phyloP scores from a whole-genome alignment of 2,329 filamentous ascomycete genomes.

The Clarireedia paspali region DNA sequence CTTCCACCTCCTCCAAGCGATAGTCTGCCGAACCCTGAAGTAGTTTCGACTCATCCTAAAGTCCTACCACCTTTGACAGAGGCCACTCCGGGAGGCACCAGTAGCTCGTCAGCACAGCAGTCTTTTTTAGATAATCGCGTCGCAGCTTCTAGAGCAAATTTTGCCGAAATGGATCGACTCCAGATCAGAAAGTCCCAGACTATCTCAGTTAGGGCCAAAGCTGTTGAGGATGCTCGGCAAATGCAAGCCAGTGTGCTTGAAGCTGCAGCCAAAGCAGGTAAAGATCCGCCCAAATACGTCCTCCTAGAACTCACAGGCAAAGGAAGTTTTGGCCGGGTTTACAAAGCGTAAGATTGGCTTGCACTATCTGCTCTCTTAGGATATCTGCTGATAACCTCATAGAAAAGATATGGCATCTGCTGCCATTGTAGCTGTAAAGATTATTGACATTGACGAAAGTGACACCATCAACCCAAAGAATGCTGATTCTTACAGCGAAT shows the following conservation, averaged over 20 bases:
- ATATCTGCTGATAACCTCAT: neutral
- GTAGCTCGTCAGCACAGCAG: neutral
- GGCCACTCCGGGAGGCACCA: neutral
- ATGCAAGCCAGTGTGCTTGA: constrained; percentile 60
- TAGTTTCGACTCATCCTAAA: too few relatives aligned
- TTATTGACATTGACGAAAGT: constrained; percentile 74
- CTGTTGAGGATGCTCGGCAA: constrained; percentile 59
- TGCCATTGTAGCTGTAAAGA: constrained; percentile 66
- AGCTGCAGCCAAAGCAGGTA: constrained; percentile 50
- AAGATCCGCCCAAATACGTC: constrained; percentile 57
- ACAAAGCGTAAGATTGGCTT: constrained; percentile 43
- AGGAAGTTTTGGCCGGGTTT: constrained; percentile 66
- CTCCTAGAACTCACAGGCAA: constrained; percentile 69
- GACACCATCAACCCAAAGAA: constrained; percentile 60
- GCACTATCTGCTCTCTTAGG: neutral
- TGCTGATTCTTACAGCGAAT: constrained; percentile 61
- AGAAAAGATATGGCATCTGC: constrained; percentile 29
- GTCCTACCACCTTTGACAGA: too few relatives aligned
- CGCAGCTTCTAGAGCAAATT: constrained; percentile 4
- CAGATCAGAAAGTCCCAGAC: constrained; percentile 13
- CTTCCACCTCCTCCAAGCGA: too few relatives aligned
- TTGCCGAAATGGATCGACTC: constrained; percentile 11
- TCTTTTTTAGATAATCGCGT: constrained; percentile 8
- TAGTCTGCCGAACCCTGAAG: too few relatives aligned
- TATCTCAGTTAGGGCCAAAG: constrained; percentile 19